Evolutionary conservation across 75 land plant genomes (phyloP), one percentile per base, ranked within the genome.

Genomic region (Cupressus sempervirens): DNA sequence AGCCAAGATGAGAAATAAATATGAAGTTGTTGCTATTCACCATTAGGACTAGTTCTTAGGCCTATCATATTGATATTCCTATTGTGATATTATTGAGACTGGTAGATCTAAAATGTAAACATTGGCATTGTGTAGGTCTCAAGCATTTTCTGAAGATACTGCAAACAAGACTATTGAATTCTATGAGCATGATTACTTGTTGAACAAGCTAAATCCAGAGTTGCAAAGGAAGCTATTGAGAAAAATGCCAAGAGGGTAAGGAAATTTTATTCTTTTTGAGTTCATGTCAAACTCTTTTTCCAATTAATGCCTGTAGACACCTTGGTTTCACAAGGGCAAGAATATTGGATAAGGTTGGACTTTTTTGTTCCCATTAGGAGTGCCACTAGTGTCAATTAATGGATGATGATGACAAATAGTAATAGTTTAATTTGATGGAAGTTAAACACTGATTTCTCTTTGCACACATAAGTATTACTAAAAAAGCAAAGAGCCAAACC

Each of bases 121-220:
- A 79, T 43, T 79, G 43, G 4, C 45, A 32, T 79, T 79, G 30
- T 79, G 50, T 48, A 79, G 50, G 81, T n/a, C 50, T 79, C 50
- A 79, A 79, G 50, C 50, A 79, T 79, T 3, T 36, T 86, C 83
- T 26, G 88, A 85, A 36, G 88, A 87, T 23, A 34, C 86, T 11
- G 36, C 86, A 46, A 35, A 54, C 30, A 87, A 77, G 88, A 88
- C 89, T 14, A 82, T 88, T 23, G 88, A 88, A 26, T 88, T 86
- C 46, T 88, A 54, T 58, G 88, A 86, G 89, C 88, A 56, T 58
- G 89, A 76, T 85, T 88, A 34, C 65, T 88, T 35, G 52, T 84
- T 36, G 89, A 88, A 81, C 80, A 84, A n/a, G 56, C 89, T 67
- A 75, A 84, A 45, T 86, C 89, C 18, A 88, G 86, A 84, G 89